A percentile compares a stretch with the other conserved stretches of the same genome.
Conservation (phyloP, 768 basidiomycete species). For the Trametes villosa region DNA sequence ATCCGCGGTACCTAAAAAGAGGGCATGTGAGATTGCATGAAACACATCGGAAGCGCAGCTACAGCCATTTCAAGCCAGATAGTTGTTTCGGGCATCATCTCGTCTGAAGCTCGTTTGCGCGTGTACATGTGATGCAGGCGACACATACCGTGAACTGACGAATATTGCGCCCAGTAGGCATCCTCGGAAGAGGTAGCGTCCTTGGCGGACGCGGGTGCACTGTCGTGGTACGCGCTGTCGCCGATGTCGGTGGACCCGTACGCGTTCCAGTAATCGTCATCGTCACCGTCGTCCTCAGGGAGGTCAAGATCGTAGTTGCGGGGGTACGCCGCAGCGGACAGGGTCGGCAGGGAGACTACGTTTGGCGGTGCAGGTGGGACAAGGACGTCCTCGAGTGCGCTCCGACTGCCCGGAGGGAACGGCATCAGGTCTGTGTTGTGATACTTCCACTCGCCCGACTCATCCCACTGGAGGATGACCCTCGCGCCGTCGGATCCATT, state of each 20-base stretch:
- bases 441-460: conserved; percentile 61
- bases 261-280: conserved; percentile 71
- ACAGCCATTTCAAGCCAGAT: no score
- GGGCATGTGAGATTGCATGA: neutral
- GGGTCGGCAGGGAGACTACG: conserved; percentile 7
- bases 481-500: conserved; percentile 47
- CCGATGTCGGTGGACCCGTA: conserved; percentile 50
- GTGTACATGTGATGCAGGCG: neutral
- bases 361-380: conserved; percentile 36
- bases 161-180: conserved; percentile 79
- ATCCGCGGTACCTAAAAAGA: conserved; percentile 63
- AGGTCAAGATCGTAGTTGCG: conserved; percentile 20
- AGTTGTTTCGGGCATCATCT: no score
- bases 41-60: neutral
- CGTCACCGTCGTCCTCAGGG: conserved; percentile 40
- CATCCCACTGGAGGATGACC: conserved; percentile 73
- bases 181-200: conserved; percentile 48
- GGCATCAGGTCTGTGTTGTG: conserved; percentile 74
- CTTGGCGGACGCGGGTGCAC: conserved; percentile 31
- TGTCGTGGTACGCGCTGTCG: conserved; percentile 20
- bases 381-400: conserved; percentile 35
- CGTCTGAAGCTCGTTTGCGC: no score
- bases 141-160: conserved; percentile 66
- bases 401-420: conserved; percentile 53
- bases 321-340: conserved; percentile 3